phyloP scores from a whole-genome alignment of 768 basidiomycete species.

The Tylopilus plumbeoviolaceoides region DNA sequence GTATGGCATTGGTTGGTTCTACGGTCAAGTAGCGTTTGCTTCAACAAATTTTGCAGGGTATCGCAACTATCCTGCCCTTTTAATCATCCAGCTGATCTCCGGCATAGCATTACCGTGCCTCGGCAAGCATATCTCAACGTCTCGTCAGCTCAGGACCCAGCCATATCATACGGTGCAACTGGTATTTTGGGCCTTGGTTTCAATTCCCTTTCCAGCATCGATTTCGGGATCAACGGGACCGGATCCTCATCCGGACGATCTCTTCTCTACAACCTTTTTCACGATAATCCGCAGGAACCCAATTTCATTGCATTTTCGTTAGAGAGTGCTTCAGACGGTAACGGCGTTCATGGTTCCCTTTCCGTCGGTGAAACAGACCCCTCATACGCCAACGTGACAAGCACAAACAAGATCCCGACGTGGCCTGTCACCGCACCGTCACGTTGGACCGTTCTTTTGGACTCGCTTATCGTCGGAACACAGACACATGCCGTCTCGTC shows the following conservation, averaged over 20 bases:
- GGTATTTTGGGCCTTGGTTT: constrained; percentile 81
- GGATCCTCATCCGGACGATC: constrained; percentile 59
- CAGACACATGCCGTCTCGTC: constrained; percentile 51
- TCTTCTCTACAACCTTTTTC: constrained; percentile 73
- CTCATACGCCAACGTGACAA: constrained; percentile 55
- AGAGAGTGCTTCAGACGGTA: constrained; percentile 52
- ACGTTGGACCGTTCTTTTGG: constrained; percentile 76
- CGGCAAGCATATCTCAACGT: constrained; percentile 71
- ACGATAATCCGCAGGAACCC: constrained; percentile 60
- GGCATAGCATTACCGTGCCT: constrained; percentile 53
- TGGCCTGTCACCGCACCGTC: constrained; percentile 62
- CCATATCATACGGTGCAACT: constrained; percentile 62
- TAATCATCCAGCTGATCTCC: constrained; percentile 6
- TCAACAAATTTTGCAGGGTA: constrained; percentile 69
- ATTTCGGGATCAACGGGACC: constrained; percentile 54
- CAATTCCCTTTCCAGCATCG: constrained; percentile 69
- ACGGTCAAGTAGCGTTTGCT: constrained; percentile 59
- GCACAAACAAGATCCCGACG: constrained; percentile 59
- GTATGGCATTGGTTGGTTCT: constrained; percentile 83
- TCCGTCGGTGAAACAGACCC: constrained; percentile 72
- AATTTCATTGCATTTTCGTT: constrained; percentile 81
- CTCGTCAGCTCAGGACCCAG: constrained; percentile 62
- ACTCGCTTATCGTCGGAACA: constrained; percentile 61
- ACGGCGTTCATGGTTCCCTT: constrained; percentile 63
- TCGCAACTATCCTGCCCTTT: constrained; percentile 16